These are phyloP conservation scores for Cordyceps fumosorosea DNA, from an alignment of 2,329 filamentous ascomycete genomes.

Conservation along the genomic window DNA sequence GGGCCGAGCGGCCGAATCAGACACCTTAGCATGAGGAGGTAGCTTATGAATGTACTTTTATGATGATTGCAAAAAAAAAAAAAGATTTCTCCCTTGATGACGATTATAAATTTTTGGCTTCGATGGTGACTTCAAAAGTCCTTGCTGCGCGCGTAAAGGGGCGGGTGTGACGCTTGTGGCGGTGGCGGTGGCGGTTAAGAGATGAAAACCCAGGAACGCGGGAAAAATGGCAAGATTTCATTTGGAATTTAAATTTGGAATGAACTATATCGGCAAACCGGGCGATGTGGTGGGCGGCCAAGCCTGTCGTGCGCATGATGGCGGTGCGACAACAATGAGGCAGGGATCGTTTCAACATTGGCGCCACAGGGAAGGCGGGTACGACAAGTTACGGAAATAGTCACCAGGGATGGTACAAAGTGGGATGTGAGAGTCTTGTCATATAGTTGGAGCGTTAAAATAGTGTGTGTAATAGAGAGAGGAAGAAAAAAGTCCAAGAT, in stretches of 20 bases:
- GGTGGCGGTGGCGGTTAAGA: neutral
- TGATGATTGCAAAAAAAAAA: neutral
- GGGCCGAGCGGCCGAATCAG: neutral
- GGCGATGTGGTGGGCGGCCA: neutral
- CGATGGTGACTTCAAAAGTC: too few species aligned
- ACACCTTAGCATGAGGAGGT: neutral
- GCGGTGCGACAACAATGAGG: constrained; percentile 6
- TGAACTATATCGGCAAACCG: neutral
- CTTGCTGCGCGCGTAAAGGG: neutral
- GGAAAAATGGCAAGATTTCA: neutral
- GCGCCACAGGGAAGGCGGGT: neutral
- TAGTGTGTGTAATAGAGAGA: neutral
- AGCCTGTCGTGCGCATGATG: neutral
- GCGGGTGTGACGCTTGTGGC: neutral
- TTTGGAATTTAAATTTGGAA: neutral
- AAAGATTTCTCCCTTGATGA: too few species aligned
- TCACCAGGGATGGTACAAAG: neutral
- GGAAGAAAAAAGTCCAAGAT: neutral
- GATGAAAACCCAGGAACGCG: neutral
- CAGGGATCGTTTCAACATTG: constrained; percentile 4
- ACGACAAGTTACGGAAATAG: neutral
- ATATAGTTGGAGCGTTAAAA: too few species aligned
- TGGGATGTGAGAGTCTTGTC: too few species aligned
- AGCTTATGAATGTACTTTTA: constrained; percentile 8
- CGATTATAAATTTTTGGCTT: too few species aligned